These are phyloP conservation scores for Talaromyces marneffei DNA, from an alignment of 2,329 filamentous ascomycete species.

Conservation along the genomic window DNA sequence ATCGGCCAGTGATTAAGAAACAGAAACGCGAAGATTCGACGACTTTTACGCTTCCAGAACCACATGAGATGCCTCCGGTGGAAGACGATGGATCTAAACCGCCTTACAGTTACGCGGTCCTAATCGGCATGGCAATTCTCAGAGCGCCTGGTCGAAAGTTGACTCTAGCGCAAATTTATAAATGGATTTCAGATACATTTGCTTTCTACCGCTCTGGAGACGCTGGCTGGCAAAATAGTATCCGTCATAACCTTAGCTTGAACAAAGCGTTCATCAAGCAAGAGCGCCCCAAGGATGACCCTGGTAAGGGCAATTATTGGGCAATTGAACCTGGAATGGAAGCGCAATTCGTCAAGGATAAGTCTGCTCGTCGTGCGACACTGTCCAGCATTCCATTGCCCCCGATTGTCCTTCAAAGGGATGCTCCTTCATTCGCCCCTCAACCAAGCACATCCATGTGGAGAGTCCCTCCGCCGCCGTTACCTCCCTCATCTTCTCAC, in stretches of 20 bases:
- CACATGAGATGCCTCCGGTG: constrained; percentile 73
- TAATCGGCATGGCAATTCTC: constrained; percentile 96
- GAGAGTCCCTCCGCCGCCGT: constrained; percentile 29
- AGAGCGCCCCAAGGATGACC: constrained; percentile 92
- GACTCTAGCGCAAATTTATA: constrained; percentile 93
- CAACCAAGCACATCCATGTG: constrained; percentile 29
- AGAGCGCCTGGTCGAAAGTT: constrained; percentile 75
- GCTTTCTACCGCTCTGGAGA: constrained; percentile 80
- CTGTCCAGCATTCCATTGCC: constrained; percentile 41
- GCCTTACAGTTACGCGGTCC: constrained; percentile 82
- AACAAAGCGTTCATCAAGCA: constrained; percentile 97
- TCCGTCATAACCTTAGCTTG: constrained; percentile 92
- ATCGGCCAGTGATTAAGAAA: constrained; percentile 62
- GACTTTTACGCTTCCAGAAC: constrained; percentile 56
- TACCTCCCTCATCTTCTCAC: constrained; percentile 10
- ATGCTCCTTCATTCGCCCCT: constrained; percentile 26
- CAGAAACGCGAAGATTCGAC: constrained; percentile 53
- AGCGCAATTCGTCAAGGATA: constrained; percentile 82
- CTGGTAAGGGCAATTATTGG: constrained; percentile 98
- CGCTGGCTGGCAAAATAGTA: constrained; percentile 97
- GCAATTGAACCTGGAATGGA: constrained; percentile 86
- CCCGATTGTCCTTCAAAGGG: constrained; percentile 25
- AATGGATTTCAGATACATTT: constrained; percentile 97
- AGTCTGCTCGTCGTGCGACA: constrained; percentile 49
- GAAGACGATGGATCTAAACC: constrained; percentile 86